Base-by-base conservation (phyloP, 78 protist species). In the Dictyostelium firmibasis region DNA sequence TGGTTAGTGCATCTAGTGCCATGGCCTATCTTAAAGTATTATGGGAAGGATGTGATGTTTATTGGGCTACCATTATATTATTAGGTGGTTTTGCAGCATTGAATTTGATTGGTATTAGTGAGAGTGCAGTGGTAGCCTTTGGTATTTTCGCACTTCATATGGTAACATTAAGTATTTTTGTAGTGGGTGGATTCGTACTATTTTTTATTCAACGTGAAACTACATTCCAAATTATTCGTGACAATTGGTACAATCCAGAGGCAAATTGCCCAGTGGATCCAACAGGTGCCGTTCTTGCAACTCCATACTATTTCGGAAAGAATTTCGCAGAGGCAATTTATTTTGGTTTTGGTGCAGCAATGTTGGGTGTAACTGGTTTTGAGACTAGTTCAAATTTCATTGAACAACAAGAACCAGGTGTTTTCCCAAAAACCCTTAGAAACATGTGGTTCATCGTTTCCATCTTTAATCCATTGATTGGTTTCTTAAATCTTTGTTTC, bases 281-380 rank as follows among this genome's bases (percentile, higher is more conserved):
- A 31, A 67, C 33, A 38, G 4, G n/a, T n/a, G n/a, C n/a, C 43
- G 10, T 4, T 38, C 50, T 6, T 84, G 11, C 50, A 43, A 78
- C 86, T n/a, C 84, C 64, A 33, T 64, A 44, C n/a, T 38, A 84
- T 23, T 3, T 35, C 11, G 84, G 79, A 10, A 41, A 70, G 79
- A 81, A 94, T 64, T 53, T 94, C 53, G 92, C 92, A 11, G 23
- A 53, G 14, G 84, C 91, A 33, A 86, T 98, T 6, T 91, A 67
- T 84, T 95, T 93, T 79, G 99, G 99, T n/a, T 97, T 98, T 81
- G 93, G 96, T 31, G 96, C 98, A 4, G 99, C 97, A 1, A 81
- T 98, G 95, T 91, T 98, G 43, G 99, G 99, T 16, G 97, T 98
- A 11, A 86, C 97, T 7, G 99, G 99, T 27, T 98, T 96, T 41